Conservation (phyloP, 345 rosid species). For the Syzygium aromaticum region DNA sequence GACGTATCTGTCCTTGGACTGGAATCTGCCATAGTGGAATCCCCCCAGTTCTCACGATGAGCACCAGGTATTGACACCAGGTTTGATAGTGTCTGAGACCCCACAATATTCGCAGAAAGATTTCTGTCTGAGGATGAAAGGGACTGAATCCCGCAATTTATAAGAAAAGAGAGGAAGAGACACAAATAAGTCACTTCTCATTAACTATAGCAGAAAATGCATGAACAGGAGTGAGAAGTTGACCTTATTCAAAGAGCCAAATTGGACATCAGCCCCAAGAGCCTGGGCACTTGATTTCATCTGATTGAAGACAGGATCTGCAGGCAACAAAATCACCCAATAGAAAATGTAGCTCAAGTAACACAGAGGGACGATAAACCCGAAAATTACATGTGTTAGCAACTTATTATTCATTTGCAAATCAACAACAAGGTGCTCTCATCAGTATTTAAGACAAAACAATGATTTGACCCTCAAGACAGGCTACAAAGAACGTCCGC, state of each 20-base stretch:
- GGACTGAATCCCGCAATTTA: constrained; percentile 12
- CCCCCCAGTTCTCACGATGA: constrained; percentile 53
- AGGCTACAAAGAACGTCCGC: not conserved
- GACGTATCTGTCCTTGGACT: constrained; percentile 89
- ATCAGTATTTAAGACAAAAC: not conserved
- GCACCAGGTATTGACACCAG: constrained; percentile 33
- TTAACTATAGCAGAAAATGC: not conserved
- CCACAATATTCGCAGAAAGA: constrained; percentile 19
- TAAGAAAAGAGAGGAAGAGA: not conserved
- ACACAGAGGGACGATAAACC: not conserved
- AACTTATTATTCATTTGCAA: not conserved
- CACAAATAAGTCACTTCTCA: not conserved
- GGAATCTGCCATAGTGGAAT: constrained; percentile 61
- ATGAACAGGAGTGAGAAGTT: not conserved
- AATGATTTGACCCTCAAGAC: not conserved
- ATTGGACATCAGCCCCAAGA: constrained; percentile 35
- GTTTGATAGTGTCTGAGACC: constrained; percentile 24
- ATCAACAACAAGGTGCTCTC: not conserved
- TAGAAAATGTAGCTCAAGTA: not conserved
- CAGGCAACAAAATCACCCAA: not conserved
- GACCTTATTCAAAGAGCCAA: constrained; percentile 44
- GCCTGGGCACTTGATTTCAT: constrained; percentile 38
- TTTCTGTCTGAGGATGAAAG: constrained; percentile 28
- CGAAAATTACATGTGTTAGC: not conserved
- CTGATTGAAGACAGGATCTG: constrained; percentile 52